Percentiles rank a stretch among this genome's conserved stretches.
These are phyloP conservation scores for Maudiozyma humilis DNA, from an alignment of 1,139 yeast species.

Conservation along the genomic window DNA sequence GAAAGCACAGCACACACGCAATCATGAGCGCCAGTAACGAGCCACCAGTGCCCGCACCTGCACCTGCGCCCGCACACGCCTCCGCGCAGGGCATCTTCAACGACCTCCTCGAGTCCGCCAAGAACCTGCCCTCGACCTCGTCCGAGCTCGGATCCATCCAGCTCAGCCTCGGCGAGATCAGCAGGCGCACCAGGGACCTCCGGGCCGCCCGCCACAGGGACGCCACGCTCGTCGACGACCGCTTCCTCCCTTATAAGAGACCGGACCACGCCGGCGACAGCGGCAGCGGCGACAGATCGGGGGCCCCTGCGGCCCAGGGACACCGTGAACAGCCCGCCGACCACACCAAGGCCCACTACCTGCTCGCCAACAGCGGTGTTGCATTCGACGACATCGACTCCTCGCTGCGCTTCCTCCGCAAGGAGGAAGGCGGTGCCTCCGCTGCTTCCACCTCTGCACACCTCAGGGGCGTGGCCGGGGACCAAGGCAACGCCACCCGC, in stretches of 20 bases:
- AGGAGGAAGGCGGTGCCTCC: background rate
- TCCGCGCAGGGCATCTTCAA: slow-evolving; percentile 17
- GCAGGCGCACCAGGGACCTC: slow-evolving; percentile 56
- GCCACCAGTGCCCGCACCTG: background rate
- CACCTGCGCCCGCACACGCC: too few species aligned
- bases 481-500: too few species aligned
- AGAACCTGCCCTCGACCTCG: slow-evolving; percentile 26
- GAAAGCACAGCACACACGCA: too few species aligned
- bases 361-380: slow-evolving; percentile 83
- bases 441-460: background rate
- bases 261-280: background rate
- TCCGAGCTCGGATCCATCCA: slow-evolving; percentile 31
- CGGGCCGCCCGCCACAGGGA: slow-evolving; percentile 29
- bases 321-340: slow-evolving; percentile 28
- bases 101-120: slow-evolving; percentile 27
- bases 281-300: background rate
- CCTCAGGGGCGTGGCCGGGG: too few species aligned
- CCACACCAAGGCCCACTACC: slow-evolving; percentile 81
- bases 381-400: slow-evolving; percentile 79
- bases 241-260: background rate
- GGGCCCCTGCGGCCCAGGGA: too few species aligned
- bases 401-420: slow-evolving; percentile 42
- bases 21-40: background rate
- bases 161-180: slow-evolving; percentile 63
- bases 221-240: background rate